These are phyloP conservation scores for Naganishia sp. DNA, from an alignment of 1,284 basidiomycete species.

Conservation along the genomic window DNA sequence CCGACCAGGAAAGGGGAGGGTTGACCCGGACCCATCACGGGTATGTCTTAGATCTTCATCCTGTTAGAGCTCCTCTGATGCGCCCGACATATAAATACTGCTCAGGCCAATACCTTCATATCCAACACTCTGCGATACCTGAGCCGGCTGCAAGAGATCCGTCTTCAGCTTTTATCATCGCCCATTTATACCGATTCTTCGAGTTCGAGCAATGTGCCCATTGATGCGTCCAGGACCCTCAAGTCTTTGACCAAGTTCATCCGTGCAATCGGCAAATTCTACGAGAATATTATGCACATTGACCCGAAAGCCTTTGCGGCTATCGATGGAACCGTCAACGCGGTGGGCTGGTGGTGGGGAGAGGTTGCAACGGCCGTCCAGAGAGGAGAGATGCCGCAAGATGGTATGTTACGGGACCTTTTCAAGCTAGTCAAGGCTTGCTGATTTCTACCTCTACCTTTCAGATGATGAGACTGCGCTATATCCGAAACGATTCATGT, in stretches of 20 bases:
- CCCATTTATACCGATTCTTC: constrained; percentile 35
- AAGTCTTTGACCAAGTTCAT: constrained; percentile 48
- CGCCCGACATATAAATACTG: too few relatives aligned
- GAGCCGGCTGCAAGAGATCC: constrained; percentile 43
- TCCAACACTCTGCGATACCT: constrained; percentile 48
- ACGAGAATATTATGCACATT: constrained; percentile 49
- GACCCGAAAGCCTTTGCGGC: constrained; percentile 52
- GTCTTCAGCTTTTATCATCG: constrained; percentile 40
- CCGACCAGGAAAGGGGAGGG: constrained; percentile 33
- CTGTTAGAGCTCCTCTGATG: background rate
- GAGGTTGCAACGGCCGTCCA: constrained; percentile 49
- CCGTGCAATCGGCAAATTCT: constrained; percentile 52
- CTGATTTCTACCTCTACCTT: too few relatives aligned
- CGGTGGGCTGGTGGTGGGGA: constrained; percentile 55
- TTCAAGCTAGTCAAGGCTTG: background rate
- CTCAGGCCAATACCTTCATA: constrained; percentile 44
- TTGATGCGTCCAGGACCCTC: constrained; percentile 39
- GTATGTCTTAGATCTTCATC: background rate
- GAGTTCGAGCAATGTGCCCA: constrained; percentile 11
- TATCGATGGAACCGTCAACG: constrained; percentile 45
- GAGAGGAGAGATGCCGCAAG: constrained; percentile 48
- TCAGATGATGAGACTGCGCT: constrained; percentile 37
- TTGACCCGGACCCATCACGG: constrained; percentile 38
- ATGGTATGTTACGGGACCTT: constrained; percentile 41
- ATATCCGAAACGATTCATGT: constrained; percentile 63